These are phyloP conservation scores for Venturia aucupariae DNA, from an alignment of 2,329 filamentous ascomycete genomes.

Conservation along the genomic window DNA sequence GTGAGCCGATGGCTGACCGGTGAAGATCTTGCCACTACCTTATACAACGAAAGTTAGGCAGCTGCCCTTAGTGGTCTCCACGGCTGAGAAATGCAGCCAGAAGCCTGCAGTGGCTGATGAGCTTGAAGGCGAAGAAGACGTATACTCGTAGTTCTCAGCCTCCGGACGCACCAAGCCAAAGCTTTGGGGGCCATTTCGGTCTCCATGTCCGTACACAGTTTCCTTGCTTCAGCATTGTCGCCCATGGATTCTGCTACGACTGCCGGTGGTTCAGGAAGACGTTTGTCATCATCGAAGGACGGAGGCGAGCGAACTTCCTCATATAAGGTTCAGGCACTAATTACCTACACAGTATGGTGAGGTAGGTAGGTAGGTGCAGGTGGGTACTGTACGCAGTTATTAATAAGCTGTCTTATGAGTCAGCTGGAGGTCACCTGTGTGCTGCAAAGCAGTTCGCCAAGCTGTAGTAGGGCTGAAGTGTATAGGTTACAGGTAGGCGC, in stretches of 20 bases:
- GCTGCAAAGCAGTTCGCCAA: slow-evolving; percentile 1
- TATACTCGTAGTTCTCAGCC: no score
- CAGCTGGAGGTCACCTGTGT: no score
- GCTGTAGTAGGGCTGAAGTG: neutral
- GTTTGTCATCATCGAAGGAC: neutral
- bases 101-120: neutral
- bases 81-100: neutral
- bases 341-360: no score
- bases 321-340: neutral
- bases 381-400: no score
- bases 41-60: no score
- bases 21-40: neutral
- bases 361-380: no score
- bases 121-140: neutral
- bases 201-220: neutral
- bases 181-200: neutral
- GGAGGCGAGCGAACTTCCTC: neutral
- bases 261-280: neutral
- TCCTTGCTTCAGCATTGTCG: neutral
- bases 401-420: no score
- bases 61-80: no score
- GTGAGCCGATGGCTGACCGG: neutral
- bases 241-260: neutral
- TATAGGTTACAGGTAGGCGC: no score
- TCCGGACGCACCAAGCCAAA: neutral